These are phyloP conservation scores for Saitozyma podzolica DNA, from an alignment of 768 basidiomycete species.

Conservation along the genomic window DNA sequence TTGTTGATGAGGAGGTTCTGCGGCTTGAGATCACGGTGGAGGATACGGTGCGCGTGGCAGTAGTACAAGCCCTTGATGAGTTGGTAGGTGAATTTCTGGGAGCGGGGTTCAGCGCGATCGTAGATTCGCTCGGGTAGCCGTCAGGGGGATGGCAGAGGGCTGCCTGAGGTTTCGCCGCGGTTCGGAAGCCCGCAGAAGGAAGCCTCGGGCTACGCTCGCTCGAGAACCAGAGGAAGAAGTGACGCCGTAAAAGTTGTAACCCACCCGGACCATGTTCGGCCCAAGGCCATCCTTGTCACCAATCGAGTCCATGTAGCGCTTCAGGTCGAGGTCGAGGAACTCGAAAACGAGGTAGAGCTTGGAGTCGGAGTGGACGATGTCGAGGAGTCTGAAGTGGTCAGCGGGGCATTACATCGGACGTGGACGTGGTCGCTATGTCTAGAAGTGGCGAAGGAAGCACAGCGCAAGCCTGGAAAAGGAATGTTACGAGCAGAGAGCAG, in stretches of 20 bases:
- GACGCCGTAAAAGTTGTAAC: constrained; percentile 33
- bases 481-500: too few relatives aligned
- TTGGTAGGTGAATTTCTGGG: constrained; percentile 93
- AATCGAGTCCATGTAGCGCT: constrained; percentile 91
- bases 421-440: background rate
- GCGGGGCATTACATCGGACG: background rate
- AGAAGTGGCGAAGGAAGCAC: background rate
- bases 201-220: too few relatives aligned
- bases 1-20: constrained; percentile 93
- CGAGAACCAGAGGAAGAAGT: background rate
- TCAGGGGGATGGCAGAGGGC: too few relatives aligned
- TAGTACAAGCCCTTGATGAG: constrained; percentile 86
- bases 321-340: constrained; percentile 94
- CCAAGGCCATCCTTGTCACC: constrained; percentile 62
- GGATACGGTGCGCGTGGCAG: constrained; percentile 90
- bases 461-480: too few relatives aligned
- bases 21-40: constrained; percentile 96
- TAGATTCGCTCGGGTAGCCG: background rate
- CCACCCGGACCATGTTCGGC: constrained; percentile 81
- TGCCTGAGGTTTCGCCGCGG: background rate
- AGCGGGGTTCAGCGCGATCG: background rate
- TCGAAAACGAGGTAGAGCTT: constrained; percentile 98
- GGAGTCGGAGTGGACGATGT: constrained; percentile 95
- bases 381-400: constrained; percentile 66
- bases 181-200: background rate